These are phyloP conservation scores for Colletotrichum ledebouriae DNA, from an alignment of 2,329 filamentous ascomycete genomes.

Conservation along the genomic window DNA sequence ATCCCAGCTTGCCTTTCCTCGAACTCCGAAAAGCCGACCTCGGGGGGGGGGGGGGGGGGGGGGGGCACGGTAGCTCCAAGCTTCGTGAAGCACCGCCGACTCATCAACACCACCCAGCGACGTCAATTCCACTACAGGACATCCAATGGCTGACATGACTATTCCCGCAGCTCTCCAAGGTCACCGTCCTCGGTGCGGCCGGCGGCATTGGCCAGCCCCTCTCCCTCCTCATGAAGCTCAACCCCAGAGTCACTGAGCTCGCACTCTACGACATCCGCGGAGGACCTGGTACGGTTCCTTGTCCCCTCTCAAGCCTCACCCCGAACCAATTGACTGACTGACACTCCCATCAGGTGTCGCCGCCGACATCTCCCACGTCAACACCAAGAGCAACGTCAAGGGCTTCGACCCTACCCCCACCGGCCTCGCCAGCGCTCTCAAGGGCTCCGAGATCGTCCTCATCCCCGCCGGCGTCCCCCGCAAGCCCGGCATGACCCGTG, in stretches of 20 bases:
- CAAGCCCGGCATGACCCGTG: conserved; percentile 99
- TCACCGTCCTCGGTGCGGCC: conserved; percentile 94
- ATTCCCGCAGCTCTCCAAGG: conserved; percentile 85
- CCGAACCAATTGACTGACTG: conserved; percentile 46
- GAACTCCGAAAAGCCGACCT: conserved; percentile 40
- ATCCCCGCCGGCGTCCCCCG: conserved; percentile 98
- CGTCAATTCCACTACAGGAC: background rate
- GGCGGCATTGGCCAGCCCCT: conserved; percentile 99
- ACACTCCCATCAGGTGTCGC: conserved; percentile 80
- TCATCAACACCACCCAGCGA: background rate
- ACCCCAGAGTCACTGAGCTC: conserved; percentile 92
- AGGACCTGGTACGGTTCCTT: conserved; percentile 79
- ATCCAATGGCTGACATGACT: conserved; percentile 44
- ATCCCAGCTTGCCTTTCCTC: conserved; percentile 22
- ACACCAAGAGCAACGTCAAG: conserved; percentile 95
- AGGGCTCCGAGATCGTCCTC: conserved; percentile 92
- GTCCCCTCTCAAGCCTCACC: background rate
- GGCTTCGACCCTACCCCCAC: conserved; percentile 85
- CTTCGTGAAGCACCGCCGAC: conserved; percentile 13
- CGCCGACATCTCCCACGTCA: conserved; percentile 98
- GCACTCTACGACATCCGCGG: conserved; percentile 98
- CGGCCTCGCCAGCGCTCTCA: conserved; percentile 83
- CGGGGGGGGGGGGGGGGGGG: conserved; percentile 21
- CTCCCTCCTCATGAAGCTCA: conserved; percentile 98
- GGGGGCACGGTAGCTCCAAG: background rate